Percentiles rank a stretch among this genome's conserved stretches.
Conservation (phyloP, 2,329 filamentous ascomycete species). For the Lecanosticta acicola region DNA sequence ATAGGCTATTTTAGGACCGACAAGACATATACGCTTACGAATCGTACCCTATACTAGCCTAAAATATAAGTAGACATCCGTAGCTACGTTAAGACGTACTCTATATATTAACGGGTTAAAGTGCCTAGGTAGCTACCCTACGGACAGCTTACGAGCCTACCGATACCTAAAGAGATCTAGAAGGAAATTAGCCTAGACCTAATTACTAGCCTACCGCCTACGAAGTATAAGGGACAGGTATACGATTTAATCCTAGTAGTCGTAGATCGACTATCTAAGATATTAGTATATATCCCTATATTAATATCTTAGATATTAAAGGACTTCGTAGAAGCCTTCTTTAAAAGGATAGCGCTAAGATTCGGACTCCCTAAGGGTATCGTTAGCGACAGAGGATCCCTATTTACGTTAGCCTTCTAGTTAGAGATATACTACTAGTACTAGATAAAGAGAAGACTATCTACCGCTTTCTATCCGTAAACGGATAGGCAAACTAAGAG, state of each 20-base stretch:
- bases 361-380: constrained; percentile 15
- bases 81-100: constrained; percentile 1
- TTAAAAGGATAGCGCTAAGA: constrained; percentile 8
- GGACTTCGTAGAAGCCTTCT: constrained; percentile 11
- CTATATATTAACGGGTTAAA: not conserved
- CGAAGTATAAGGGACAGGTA: not conserved
- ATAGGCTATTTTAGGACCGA: constrained; percentile 4
- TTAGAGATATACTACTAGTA: constrained; percentile 7
- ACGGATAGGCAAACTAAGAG: constrained; percentile 2
- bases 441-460: constrained; percentile 6
- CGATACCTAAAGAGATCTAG: not conserved
- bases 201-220: constrained; percentile 7
- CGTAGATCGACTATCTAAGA: constrained; percentile 23
- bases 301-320: constrained; percentile 1
- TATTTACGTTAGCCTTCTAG: constrained; percentile 22
- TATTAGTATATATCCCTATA: constrained; percentile 12
- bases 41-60: constrained; percentile 3
- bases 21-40: constrained; percentile 2
- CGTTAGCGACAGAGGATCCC: constrained; percentile 11
- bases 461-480: constrained; percentile 5
- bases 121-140: not conserved
- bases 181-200: constrained; percentile 10
- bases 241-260: constrained; percentile 22
- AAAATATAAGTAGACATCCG: constrained; percentile 1
- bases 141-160: not conserved